Percentiles rank a stretch among this genome's conserved stretches.
phyloP scores from a whole-genome alignment of 176 grass and related monocot species.

The Phragmites australis region DNA sequence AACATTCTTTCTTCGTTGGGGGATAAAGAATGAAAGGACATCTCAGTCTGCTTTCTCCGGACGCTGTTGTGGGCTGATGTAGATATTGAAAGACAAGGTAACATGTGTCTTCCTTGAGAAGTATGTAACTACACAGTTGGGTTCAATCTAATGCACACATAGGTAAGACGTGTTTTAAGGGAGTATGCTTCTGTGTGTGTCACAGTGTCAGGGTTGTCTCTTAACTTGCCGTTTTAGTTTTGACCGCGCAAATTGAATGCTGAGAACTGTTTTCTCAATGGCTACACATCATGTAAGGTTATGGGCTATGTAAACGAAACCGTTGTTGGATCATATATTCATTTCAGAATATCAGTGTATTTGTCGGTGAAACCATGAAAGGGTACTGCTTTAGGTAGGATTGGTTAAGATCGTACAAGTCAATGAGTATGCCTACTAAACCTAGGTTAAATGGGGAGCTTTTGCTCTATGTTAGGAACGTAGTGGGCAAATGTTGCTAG shows the following conservation, averaged over 20 bases:
- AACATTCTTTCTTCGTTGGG: background rate
- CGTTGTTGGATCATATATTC: background rate
- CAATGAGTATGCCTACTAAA: background rate
- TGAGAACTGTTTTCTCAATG: background rate
- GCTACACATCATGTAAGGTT: background rate
- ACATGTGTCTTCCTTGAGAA: background rate
- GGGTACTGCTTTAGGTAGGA: background rate
- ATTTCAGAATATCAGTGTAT: background rate
- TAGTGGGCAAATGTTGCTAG: background rate
- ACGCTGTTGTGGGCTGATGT: background rate
- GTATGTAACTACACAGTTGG: background rate
- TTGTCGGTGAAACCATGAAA: conserved; percentile 5
- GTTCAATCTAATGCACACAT: background rate
- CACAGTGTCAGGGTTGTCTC: background rate
- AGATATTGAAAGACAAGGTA: background rate
- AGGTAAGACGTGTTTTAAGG: background rate
- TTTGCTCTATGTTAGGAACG: background rate
- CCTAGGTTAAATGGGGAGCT: background rate
- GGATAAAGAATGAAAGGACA: background rate
- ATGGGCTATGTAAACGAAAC: background rate
- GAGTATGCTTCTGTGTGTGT: background rate
- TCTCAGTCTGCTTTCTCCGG: background rate
- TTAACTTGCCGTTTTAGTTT: background rate
- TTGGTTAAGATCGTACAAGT: background rate
- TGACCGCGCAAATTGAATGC: background rate